Evolutionary conservation across 2,329 filamentous ascomycete species (phyloP).

Genomic region (Xylogone sp.): DNA sequence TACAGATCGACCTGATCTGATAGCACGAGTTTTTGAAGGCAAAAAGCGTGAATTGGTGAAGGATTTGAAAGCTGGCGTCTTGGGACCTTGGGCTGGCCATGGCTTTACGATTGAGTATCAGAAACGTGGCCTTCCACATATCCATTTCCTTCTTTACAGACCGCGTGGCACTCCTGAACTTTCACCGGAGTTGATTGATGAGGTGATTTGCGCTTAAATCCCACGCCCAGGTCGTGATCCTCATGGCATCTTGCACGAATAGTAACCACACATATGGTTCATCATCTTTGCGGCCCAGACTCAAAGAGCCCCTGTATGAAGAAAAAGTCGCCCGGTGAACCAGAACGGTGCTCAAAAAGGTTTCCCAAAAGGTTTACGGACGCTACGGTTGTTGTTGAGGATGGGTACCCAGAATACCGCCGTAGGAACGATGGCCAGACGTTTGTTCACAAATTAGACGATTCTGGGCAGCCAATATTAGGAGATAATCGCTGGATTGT

Average conservation of each 20-base stretch:
- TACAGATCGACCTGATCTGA: constrained; percentile 3
- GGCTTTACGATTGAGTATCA: constrained; percentile 8
- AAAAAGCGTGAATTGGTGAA: constrained; percentile 2
- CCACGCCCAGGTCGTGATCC: neutral
- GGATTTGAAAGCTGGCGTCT: neutral
- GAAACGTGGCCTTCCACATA: constrained; percentile 4
- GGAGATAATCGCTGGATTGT: constrained; percentile 8
- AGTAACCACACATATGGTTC: neutral
- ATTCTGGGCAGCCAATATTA: neutral
- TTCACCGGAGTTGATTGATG: neutral
- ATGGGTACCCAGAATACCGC: neutral
- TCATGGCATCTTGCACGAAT: neutral
- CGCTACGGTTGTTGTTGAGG: neutral
- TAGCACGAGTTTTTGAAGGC: constrained; percentile 1
- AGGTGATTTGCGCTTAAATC: constrained; percentile 3
- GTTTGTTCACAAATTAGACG: neutral
- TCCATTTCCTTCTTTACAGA: constrained; percentile 1
- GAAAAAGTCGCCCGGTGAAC: neutral
- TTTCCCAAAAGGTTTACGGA: neutral
- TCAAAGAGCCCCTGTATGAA: neutral
- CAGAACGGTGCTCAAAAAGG: neutral
- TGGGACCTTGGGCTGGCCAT: constrained; percentile 1
- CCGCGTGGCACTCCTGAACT: neutral
- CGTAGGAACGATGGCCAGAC: neutral
- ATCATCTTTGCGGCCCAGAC: neutral